Conservation (phyloP, 176 grass and related monocot species). For the Alloteropsis semialata region DNA sequence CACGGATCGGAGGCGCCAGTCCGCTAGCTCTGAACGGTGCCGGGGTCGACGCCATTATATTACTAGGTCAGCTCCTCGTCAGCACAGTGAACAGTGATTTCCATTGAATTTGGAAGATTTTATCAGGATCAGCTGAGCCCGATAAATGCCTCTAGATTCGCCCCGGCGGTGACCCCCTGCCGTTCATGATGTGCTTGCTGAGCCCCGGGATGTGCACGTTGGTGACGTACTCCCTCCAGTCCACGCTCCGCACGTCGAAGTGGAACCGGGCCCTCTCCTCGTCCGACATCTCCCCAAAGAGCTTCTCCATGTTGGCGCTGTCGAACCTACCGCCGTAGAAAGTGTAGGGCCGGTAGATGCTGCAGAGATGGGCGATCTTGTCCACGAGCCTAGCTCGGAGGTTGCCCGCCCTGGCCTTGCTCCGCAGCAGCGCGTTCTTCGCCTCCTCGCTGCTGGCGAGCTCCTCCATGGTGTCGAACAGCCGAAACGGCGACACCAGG, state of each 20-base stretch:
- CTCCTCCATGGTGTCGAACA: conserved; percentile 47
- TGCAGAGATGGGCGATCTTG: conserved; percentile 49
- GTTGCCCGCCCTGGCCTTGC: not conserved
- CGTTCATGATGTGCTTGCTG: not conserved
- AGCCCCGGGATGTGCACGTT: conserved; percentile 15
- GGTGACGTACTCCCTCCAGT: conserved; percentile 44
- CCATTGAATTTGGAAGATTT: too few species aligned
- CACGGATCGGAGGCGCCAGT: too few species aligned
- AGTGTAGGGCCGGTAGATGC: conserved; percentile 75
- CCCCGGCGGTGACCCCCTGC: not conserved
- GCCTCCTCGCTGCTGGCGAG: conserved; percentile 38
- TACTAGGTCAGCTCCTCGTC: too few species aligned
- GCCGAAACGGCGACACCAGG: conserved; percentile 39
- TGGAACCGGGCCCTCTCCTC: conserved; percentile 57
- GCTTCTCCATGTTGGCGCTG: conserved; percentile 46
- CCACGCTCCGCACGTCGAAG: conserved; percentile 53
- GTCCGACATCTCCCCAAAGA: conserved; percentile 59
- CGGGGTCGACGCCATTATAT: too few species aligned
- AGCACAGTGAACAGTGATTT: too few species aligned
- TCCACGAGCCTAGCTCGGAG: not conserved
- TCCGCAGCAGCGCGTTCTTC: not conserved
- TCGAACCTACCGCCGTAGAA: conserved; percentile 65
- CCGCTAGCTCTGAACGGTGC: too few species aligned
- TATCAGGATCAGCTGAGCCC: too few species aligned
- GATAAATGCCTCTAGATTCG: too few species aligned